These are phyloP conservation scores for Paramecium sonneborni DNA, from an alignment of 73 alveolate species.

Conservation along the genomic window DNA sequence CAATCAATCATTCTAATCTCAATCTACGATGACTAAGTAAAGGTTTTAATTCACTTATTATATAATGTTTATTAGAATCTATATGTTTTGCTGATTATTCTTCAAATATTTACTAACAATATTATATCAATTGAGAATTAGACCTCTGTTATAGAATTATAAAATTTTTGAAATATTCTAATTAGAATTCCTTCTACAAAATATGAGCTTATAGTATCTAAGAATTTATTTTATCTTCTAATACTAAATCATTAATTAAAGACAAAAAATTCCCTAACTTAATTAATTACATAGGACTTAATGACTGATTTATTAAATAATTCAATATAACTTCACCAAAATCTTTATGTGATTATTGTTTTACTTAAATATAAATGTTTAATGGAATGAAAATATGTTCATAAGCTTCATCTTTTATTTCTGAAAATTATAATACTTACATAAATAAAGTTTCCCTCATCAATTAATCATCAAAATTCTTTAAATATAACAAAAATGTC, in stretches of 20 bases:
- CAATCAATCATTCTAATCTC: background rate
- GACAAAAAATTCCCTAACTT: background rate
- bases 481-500: background rate
- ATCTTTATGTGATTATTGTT: background rate
- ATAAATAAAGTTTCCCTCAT: background rate
- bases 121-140: background rate
- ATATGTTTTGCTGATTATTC: background rate
- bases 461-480: background rate
- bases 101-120: background rate
- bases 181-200: background rate
- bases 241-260: background rate
- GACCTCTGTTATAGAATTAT: background rate
- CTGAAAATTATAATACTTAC: background rate
- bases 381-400: background rate
- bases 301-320: background rate
- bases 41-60: background rate
- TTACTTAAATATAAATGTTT: background rate
- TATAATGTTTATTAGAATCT: background rate
- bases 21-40: background rate
- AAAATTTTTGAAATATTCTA: background rate
- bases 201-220: background rate
- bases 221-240: background rate
- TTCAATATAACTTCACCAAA: background rate
- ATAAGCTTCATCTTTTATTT: slow-evolving; percentile 37
- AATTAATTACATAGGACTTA: background rate